Conservation (phyloP, 2,329 filamentous ascomycete species). For the Xylaria sp. region DNA sequence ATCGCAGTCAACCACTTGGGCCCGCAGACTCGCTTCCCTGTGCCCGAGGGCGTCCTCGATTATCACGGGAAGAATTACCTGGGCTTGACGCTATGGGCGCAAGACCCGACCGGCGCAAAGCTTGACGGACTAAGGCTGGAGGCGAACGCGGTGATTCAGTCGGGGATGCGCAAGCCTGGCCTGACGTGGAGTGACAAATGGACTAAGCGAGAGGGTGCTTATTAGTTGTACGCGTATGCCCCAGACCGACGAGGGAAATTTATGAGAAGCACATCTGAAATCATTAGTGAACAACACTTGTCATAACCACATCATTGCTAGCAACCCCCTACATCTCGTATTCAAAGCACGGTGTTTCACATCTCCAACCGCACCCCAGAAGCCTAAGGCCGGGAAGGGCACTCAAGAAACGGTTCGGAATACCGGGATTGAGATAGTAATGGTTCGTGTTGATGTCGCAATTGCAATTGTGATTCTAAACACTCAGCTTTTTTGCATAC, state of each 20-base stretch:
- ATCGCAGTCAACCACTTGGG: constrained; percentile 61
- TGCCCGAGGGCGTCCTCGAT: constrained; percentile 75
- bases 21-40: constrained; percentile 73
- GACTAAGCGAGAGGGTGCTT: constrained; percentile 28
- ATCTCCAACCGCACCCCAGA: background rate
- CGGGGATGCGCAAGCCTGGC: constrained; percentile 33
- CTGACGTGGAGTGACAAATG: constrained; percentile 31
- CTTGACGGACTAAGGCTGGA: constrained; percentile 50
- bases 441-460: too few relatives aligned
- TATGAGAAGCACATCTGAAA: background rate
- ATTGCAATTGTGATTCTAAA: too few relatives aligned
- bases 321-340: background rate
- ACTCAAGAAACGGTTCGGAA: too few relatives aligned
- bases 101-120: constrained; percentile 61
- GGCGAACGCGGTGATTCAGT: constrained; percentile 33
- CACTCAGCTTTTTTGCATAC: too few relatives aligned
- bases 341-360: background rate
- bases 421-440: too few relatives aligned
- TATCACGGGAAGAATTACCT: constrained; percentile 74
- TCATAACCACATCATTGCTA: background rate
- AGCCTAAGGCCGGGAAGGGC: background rate
- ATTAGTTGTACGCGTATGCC: constrained; percentile 15
- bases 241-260: background rate
- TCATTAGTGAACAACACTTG: background rate
- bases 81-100: constrained; percentile 71